phyloP scores from a whole-genome alignment of 192 early-diverging fungal species.

The Umbelopsis vinacea region DNA sequence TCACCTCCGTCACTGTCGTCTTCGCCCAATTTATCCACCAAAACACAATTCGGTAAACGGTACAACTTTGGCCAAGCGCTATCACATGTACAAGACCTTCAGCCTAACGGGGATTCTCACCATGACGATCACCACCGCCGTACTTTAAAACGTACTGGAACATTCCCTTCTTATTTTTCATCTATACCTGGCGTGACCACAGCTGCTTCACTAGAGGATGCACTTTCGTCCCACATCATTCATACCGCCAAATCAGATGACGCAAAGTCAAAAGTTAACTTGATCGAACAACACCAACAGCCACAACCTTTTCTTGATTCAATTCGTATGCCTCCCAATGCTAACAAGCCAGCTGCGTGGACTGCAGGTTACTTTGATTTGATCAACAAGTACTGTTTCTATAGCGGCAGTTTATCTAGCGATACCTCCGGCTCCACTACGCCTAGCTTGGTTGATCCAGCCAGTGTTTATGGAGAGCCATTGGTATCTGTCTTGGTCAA shows the following conservation, averaged over 20 bases:
- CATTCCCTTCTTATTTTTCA: slow-evolving; percentile 21
- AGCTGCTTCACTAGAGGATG: slow-evolving; percentile 2
- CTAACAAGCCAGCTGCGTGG: slow-evolving; percentile 4
- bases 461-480: slow-evolving; percentile 5
- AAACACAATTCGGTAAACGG: slow-evolving; percentile 12
- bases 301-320: not conserved
- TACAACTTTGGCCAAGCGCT: slow-evolving; percentile 20
- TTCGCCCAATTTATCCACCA: slow-evolving; percentile 12
- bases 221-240: not conserved
- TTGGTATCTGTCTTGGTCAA: slow-evolving; percentile 6
- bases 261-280: not conserved
- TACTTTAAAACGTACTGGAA: slow-evolving; percentile 14
- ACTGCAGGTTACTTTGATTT: slow-evolving; percentile 46
- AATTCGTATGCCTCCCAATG: not conserved
- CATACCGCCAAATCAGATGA: not conserved
- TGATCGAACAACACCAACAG: not conserved
- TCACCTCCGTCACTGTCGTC: slow-evolving; percentile 24
- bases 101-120: not conserved
- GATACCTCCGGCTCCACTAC: not conserved
- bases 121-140: slow-evolving; percentile 2
- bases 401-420: slow-evolving; percentile 9
- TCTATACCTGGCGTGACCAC: slow-evolving; percentile 17
- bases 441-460: slow-evolving; percentile 16
- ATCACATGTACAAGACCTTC: slow-evolving; percentile 1
- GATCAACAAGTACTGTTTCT: slow-evolving; percentile 60